Conservation (phyloP, 495 filamentous ascomycete genomes). For the Talaromyces wortmannii region DNA sequence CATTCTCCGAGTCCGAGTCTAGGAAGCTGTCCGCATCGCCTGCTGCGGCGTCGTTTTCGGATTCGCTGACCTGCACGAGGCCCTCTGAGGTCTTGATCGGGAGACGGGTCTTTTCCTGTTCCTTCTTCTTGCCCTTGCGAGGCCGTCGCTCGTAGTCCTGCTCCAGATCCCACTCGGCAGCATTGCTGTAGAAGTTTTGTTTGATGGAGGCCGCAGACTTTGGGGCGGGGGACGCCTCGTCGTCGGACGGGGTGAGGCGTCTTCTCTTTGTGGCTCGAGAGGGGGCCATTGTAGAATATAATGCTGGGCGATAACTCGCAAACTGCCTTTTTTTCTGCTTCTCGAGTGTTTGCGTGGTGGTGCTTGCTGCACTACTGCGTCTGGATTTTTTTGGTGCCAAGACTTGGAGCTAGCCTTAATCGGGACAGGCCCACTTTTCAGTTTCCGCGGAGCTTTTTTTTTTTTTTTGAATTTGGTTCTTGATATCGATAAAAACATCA, state of each 20-base stretch:
- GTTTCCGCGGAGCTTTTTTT: conserved; percentile 5
- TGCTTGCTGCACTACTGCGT: neutral
- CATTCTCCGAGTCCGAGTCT: conserved; percentile 39
- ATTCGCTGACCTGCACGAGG: conserved; percentile 50
- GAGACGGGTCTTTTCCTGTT: conserved; percentile 64
- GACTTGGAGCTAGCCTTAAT: neutral
- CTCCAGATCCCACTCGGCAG: conserved; percentile 75
- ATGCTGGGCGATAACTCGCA: neutral
- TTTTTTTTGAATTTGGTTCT: neutral
- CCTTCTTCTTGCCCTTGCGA: conserved; percentile 63
- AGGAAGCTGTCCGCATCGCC: conserved; percentile 45
- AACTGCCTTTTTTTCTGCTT: conserved; percentile 15
- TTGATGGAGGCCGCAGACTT: conserved; percentile 6
- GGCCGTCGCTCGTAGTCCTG: conserved; percentile 81
- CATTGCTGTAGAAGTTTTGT: conserved; percentile 30
- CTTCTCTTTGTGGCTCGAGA: conserved; percentile 45
- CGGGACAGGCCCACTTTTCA: neutral
- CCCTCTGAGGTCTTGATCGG: conserved; percentile 80
- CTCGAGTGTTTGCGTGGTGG: neutral
- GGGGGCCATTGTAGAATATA: conserved; percentile 36
- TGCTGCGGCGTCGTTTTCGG: conserved; percentile 27
- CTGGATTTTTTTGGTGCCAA: conserved; percentile 2
- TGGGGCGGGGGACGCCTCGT: conserved; percentile 25
- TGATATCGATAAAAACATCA: neutral
- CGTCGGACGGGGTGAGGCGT: conserved; percentile 45